A percentile compares a stretch with the other conserved stretches of the same genome.
Conservation (phyloP, 371 early-diverging fungal species). For the Massospora cicadina region DNA sequence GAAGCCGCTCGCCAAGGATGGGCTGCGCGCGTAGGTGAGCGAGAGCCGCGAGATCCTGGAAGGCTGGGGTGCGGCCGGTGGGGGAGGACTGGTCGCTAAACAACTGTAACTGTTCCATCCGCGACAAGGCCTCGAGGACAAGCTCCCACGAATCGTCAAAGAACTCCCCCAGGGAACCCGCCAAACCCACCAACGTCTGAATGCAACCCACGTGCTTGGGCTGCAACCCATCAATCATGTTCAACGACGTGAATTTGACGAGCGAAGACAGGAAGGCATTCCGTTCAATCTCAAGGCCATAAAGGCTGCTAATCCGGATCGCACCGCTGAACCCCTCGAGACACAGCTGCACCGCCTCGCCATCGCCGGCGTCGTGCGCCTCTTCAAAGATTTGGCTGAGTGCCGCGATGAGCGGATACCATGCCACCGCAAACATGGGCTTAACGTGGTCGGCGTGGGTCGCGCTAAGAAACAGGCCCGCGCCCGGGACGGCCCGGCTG, state of each 20-base stretch:
- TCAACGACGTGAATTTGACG: slow-evolving; percentile 68
- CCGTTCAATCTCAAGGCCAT: slow-evolving; percentile 72
- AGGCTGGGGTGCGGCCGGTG: slow-evolving; percentile 9
- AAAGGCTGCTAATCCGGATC: slow-evolving; percentile 58
- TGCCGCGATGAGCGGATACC: slow-evolving; percentile 79
- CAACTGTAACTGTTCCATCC: slow-evolving; percentile 60
- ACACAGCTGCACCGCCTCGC: slow-evolving; percentile 24
- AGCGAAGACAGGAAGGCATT: slow-evolving; percentile 80
- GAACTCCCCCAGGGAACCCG: slow-evolving; percentile 57
- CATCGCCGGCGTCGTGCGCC: slow-evolving; percentile 47
- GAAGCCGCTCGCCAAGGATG: not conserved
- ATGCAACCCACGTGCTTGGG: slow-evolving; percentile 83
- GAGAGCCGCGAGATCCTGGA: slow-evolving; percentile 6
- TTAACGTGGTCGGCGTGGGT: slow-evolving; percentile 81
- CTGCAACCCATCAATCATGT: slow-evolving; percentile 55
- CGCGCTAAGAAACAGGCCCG: slow-evolving; percentile 31
- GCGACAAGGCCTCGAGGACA: slow-evolving; percentile 72
- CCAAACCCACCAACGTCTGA: slow-evolving; percentile 60
- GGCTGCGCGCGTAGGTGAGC: slow-evolving; percentile 4
- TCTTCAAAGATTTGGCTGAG: slow-evolving; percentile 75
- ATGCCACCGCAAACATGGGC: slow-evolving; percentile 79
- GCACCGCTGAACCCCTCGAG: slow-evolving; percentile 69
- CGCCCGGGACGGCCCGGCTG: not conserved
- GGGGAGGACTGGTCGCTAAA: slow-evolving; percentile 20
- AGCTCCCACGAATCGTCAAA: slow-evolving; percentile 77